A percentile compares a stretch with the other conserved stretches of the same genome.
Conservation (phyloP, 371 early-diverging fungal genomes). For the Zopfochytrium polystomum region DNA sequence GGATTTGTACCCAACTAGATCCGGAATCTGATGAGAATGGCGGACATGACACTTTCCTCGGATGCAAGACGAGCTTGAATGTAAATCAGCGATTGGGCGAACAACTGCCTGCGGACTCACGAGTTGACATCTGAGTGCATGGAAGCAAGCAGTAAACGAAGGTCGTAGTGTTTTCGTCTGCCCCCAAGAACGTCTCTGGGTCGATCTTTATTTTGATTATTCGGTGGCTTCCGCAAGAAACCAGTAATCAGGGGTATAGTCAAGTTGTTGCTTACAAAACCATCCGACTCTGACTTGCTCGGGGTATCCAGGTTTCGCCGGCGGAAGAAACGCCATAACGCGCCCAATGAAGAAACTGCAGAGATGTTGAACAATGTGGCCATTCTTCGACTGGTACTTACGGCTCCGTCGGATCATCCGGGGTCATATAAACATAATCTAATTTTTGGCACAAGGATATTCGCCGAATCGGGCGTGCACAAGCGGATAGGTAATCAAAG, state of each 20-base stretch:
- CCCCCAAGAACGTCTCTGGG: constrained; percentile 65
- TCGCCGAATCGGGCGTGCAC: background rate
- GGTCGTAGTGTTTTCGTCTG: constrained; percentile 65
- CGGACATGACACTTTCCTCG: constrained; percentile 73
- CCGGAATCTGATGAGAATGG: constrained; percentile 66
- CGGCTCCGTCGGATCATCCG: constrained; percentile 71
- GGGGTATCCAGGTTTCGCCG: background rate
- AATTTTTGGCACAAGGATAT: constrained; percentile 4
- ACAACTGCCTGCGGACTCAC: constrained; percentile 10
- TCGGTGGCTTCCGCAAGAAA: background rate
- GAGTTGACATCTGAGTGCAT: constrained; percentile 87
- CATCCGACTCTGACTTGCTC: constrained; percentile 66
- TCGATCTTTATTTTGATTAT: constrained; percentile 44
- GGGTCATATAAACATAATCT: constrained; percentile 78
- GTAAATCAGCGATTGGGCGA: background rate
- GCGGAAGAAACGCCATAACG: background rate
- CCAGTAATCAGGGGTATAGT: too few species aligned
- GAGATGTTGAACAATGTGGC: background rate
- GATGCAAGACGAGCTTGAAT: constrained; percentile 63
- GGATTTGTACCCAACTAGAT: constrained; percentile 57
- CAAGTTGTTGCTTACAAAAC: constrained; percentile 67
- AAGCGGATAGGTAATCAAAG: background rate
- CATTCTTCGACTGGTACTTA: too few species aligned
- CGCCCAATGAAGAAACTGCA: background rate
- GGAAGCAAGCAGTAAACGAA: constrained; percentile 73